A percentile compares a stretch with the other conserved stretches of the same genome.
Conservation (phyloP, 2,329 filamentous ascomycete genomes). For the Colletotrichum coccodes region DNA sequence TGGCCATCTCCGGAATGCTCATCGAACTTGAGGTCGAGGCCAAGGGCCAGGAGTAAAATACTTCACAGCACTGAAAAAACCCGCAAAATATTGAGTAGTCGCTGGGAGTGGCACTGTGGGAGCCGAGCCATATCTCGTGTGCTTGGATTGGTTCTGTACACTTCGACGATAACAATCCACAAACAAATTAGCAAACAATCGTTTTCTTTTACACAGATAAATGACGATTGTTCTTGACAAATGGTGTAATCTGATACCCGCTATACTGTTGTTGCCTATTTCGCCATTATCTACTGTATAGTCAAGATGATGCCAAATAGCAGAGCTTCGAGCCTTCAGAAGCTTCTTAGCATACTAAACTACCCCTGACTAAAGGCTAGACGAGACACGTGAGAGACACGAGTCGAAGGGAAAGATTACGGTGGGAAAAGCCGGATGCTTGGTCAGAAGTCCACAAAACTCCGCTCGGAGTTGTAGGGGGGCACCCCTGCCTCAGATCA, state of each 20-base stretch:
- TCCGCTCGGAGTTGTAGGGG: not conserved
- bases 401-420: not conserved
- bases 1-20: conserved; percentile 7
- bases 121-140: no score
- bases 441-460: not conserved
- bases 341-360: no score
- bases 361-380: no score
- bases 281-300: not conserved
- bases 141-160: no score
- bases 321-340: rapidly evolving
- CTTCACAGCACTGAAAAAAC: no score
- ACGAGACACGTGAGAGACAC: no score
- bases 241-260: no score
- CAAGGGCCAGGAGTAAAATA: not conserved
- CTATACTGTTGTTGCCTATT: not conserved
- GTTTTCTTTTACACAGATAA: not conserved
- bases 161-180: no score
- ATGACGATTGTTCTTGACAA: not conserved
- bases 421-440: not conserved
- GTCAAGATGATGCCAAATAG: not conserved
- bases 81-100: no score
- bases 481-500: not conserved
- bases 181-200: no score
- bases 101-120: no score
- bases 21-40: conserved; percentile 24